A percentile compares a stretch with the other conserved stretches of the same genome.
Conservation (phyloP, 106 monocot species). For the Chionographis japonica region DNA sequence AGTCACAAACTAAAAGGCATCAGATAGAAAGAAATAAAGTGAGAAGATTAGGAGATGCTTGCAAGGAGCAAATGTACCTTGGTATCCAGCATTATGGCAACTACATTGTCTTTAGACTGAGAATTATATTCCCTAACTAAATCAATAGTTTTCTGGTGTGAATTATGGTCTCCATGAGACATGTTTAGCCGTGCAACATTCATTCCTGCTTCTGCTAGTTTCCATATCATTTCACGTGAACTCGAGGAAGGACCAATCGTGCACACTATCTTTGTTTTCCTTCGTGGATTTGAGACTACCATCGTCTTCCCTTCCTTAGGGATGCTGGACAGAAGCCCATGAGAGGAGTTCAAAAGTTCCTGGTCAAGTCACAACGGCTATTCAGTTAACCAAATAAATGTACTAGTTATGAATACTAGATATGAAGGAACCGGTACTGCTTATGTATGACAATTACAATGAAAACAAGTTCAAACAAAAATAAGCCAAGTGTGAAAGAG, state of each 20-base stretch:
- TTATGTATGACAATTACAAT: too few species aligned
- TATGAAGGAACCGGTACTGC: too few species aligned
- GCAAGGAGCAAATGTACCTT: slow-evolving; percentile 17
- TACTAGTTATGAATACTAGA: too few species aligned
- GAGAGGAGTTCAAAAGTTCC: neutral
- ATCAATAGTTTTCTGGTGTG: slow-evolving; percentile 58
- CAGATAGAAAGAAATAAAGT: too few species aligned
- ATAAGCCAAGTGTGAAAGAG: too few species aligned
- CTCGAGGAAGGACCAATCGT: slow-evolving; percentile 30
- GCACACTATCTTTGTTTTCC: slow-evolving; percentile 72
- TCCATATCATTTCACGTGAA: slow-evolving; percentile 65
- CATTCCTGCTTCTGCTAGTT: slow-evolving; percentile 64
- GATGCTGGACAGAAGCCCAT: neutral
- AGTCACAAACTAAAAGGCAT: too few species aligned
- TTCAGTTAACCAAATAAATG: too few species aligned
- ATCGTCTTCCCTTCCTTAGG: slow-evolving; percentile 5
- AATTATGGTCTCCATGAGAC: slow-evolving; percentile 68
- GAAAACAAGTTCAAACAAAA: too few species aligned
- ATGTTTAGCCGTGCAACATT: slow-evolving; percentile 72
- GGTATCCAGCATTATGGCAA: slow-evolving; percentile 6
- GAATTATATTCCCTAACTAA: slow-evolving; percentile 66
- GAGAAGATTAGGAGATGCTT: neutral
- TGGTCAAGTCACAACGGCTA: too few species aligned
- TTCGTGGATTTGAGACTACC: slow-evolving; percentile 8
- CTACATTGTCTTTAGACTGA: slow-evolving; percentile 10